These are phyloP conservation scores for Colletotrichum tamarilloi DNA, from an alignment of 2,329 filamentous ascomycete species.

Conservation along the genomic window DNA sequence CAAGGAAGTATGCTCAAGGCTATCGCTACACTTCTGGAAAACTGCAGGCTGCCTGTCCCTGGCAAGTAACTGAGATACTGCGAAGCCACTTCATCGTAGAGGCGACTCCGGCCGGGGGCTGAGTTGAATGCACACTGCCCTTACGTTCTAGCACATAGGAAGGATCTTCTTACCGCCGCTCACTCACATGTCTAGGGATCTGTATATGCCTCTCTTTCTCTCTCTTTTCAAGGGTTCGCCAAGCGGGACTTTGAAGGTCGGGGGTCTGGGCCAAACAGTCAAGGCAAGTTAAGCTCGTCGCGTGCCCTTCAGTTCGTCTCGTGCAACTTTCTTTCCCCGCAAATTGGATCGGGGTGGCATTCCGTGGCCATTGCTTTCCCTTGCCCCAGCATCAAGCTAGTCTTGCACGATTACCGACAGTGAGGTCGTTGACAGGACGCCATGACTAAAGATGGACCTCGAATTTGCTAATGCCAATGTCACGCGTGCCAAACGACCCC, in stretches of 20 bases:
- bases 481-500: slow-evolving; percentile 3
- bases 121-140: not conserved
- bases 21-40: not conserved
- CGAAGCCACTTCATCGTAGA: not conserved
- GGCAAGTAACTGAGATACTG: not conserved
- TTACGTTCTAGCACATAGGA: not conserved
- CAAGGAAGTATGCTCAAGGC: not conserved
- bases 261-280: slow-evolving; percentile 1
- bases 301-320: slow-evolving; percentile 9
- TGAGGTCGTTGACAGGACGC: slow-evolving; percentile 27
- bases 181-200: not conserved
- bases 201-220: not conserved
- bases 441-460: slow-evolving; percentile 24
- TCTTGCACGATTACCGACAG: slow-evolving; percentile 23
- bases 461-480: slow-evolving; percentile 32
- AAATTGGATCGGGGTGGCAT: slow-evolving; percentile 27
- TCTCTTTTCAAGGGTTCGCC: not conserved
- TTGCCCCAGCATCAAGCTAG: slow-evolving; percentile 18
- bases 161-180: not conserved
- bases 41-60: not conserved
- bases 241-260: slow-evolving; percentile 4
- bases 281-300: slow-evolving; percentile 19
- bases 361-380: slow-evolving; percentile 13
- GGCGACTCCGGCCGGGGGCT: not conserved
- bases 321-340: slow-evolving; percentile 26